Conservation (phyloP, 768 basidiomycete species). For the Collybia nuda region DNA sequence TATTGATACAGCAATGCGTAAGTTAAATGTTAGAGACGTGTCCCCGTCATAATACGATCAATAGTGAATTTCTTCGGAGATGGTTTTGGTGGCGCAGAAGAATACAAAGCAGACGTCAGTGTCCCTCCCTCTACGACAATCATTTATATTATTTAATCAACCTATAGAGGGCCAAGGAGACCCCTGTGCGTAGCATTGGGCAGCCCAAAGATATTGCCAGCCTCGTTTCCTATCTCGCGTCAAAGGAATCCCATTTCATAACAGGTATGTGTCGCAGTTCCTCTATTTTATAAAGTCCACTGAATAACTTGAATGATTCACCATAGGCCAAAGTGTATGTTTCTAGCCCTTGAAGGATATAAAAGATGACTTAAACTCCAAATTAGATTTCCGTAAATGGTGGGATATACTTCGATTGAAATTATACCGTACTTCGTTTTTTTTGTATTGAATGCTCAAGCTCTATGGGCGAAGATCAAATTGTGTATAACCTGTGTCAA, state of each 20-base stretch:
- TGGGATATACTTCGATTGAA: background rate
- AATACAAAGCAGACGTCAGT: conserved; percentile 2
- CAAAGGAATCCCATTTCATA: conserved; percentile 5
- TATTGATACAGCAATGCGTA: background rate
- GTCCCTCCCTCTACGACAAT: too few relatives aligned
- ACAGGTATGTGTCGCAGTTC: background rate
- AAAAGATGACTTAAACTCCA: background rate
- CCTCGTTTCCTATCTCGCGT: background rate
- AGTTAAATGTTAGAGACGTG: background rate
- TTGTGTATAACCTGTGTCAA: too few relatives aligned
- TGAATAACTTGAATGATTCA: background rate
- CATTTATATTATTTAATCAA: background rate
- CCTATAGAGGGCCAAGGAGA: background rate
- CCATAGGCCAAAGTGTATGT: conserved; percentile 16
- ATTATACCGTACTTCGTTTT: too few relatives aligned
- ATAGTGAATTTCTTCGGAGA: conserved; percentile 8
- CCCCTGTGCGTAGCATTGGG: conserved; percentile 14
- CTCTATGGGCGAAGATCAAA: too few relatives aligned
- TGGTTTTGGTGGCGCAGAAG: background rate
- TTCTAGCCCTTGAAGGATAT: background rate
- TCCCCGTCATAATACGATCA: conserved; percentile 9
- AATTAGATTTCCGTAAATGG: conserved; percentile 4
- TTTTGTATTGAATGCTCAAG: too few relatives aligned
- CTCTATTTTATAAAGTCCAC: background rate
- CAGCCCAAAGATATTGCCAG: conserved; percentile 17